These are phyloP conservation scores for Jaltomata sinuosa DNA, from an alignment of 257 asterid genomes.

Conservation along the genomic window DNA sequence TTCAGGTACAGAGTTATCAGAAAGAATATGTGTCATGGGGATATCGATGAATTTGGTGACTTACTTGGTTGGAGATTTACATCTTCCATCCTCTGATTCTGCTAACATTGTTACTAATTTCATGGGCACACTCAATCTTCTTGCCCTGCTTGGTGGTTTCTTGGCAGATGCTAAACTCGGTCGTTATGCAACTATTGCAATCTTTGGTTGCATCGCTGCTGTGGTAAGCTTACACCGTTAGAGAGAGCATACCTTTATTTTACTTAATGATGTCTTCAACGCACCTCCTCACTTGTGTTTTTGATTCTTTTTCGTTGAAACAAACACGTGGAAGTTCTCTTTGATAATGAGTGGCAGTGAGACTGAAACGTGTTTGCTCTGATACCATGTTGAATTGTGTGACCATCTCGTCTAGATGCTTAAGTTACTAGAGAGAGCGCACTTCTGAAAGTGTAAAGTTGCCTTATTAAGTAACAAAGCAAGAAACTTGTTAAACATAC, in stretches of 20 bases:
- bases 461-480: background rate
- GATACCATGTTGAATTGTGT: background rate
- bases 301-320: background rate
- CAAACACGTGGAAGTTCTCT: background rate
- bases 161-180: slow-evolving; percentile 87
- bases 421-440: background rate
- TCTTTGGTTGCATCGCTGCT: slow-evolving; percentile 56
- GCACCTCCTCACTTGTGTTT: background rate
- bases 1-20: slow-evolving; percentile 75
- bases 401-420: background rate
- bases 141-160: slow-evolving; percentile 82
- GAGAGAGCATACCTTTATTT: background rate
- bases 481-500: background rate
- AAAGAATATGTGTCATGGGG: slow-evolving; percentile 84
- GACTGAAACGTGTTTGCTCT: background rate
- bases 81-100: slow-evolving; percentile 63
- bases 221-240: slow-evolving; percentile 22
- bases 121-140: slow-evolving; percentile 84
- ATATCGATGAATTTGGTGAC: slow-evolving; percentile 84
- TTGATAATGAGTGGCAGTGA: background rate
- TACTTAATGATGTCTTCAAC: background rate
- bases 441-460: background rate
- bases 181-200: slow-evolving; percentile 65
- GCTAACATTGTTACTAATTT: slow-evolving; percentile 76
- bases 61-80: slow-evolving; percentile 62